Evolutionary conservation across 352 stramenopile genomes (phyloP).

Genomic region (Albugo candida): DNA sequence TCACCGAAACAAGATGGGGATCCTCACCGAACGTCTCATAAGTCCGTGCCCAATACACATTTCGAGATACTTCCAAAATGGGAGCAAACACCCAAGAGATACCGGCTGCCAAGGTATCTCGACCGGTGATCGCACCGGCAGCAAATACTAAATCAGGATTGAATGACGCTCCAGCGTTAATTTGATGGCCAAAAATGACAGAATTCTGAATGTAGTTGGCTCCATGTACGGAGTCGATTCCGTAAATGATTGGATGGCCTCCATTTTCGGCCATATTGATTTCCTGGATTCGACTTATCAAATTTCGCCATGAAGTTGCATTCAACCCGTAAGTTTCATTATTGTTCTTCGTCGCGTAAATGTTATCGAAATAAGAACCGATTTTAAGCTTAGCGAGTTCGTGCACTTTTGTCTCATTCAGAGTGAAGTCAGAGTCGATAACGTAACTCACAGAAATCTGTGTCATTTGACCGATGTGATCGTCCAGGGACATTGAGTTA

Average conservation of each 20-base stretch:
- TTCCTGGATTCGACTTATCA: slow-evolving; percentile 31
- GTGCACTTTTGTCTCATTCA: slow-evolving; percentile 23
- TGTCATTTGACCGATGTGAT: slow-evolving; percentile 65
- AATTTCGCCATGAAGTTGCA: slow-evolving; percentile 23
- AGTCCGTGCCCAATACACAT: slow-evolving; percentile 36
- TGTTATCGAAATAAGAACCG: slow-evolving; percentile 49
- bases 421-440: slow-evolving; percentile 18
- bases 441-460: slow-evolving; percentile 62
- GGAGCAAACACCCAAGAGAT: slow-evolving; percentile 66
- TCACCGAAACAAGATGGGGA: slow-evolving; percentile 26
- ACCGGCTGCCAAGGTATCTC: slow-evolving; percentile 37
- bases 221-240: slow-evolving; percentile 52
- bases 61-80: slow-evolving; percentile 47
- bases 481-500: slow-evolving; percentile 25
- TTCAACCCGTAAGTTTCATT: slow-evolving; percentile 18
- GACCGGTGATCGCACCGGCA: slow-evolving; percentile 26
- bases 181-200: slow-evolving; percentile 46
- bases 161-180: slow-evolving; percentile 60
- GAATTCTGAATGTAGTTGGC: slow-evolving; percentile 42
- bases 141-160: slow-evolving; percentile 24
- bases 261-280: slow-evolving; percentile 22
- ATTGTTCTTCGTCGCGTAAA: slow-evolving; percentile 12
- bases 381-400: slow-evolving; percentile 38
- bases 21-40: slow-evolving; percentile 80
- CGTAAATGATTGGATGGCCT: slow-evolving; percentile 36